Evolutionary conservation across 768 basidiomycete species (phyloP), one percentile per base, ranked within the genome.

Genomic region (Collybia nuda): DNA sequence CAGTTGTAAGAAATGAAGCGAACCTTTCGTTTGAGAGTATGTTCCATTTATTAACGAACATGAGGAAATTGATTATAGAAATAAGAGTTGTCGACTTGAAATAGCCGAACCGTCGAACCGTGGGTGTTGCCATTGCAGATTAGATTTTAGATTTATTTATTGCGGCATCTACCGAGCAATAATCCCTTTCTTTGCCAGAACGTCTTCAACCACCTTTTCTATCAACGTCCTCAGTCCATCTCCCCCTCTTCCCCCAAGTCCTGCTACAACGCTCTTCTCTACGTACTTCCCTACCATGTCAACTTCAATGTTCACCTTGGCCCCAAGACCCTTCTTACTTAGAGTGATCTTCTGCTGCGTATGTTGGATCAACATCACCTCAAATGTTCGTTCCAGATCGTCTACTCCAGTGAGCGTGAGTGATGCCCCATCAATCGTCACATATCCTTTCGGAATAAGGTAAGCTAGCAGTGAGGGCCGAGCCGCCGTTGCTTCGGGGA

Each of bases 211-310:
- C 3, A 81, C 68, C 56, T 72, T 81, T 62, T 82, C 81, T 28
- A 90, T 74, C 62, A 82, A 46, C 14, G 59, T 66, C 44, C 71
- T 69, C 41, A 87, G 57, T 2, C 73, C 73, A 26, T 72, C 71
- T 17, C 75, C 75, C 0, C 75, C 82, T 5, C 70, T 74, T 1
- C 82, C 83, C 6, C 78, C 78, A 37, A 91, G 69, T 44, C 82
- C 83, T 36, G 86, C 85, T 12, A 69, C 62, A 1, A 95, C 89
- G 48, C 90, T 87, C 74, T 93, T 93, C 61, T 81, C 80, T 3
- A 95, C 90, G 56, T 91, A 93, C 68, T 96, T 96, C 14, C 90
- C 93, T 17, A 95, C 85, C 83, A 93, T 92, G 64, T 97, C 93
- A 39, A 88, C 93, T 72, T 99, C 97, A 52, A 99, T 80, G 62